Conservation (phyloP, 2,329 filamentous ascomycete species). For the Hypoxylon sp. region DNA sequence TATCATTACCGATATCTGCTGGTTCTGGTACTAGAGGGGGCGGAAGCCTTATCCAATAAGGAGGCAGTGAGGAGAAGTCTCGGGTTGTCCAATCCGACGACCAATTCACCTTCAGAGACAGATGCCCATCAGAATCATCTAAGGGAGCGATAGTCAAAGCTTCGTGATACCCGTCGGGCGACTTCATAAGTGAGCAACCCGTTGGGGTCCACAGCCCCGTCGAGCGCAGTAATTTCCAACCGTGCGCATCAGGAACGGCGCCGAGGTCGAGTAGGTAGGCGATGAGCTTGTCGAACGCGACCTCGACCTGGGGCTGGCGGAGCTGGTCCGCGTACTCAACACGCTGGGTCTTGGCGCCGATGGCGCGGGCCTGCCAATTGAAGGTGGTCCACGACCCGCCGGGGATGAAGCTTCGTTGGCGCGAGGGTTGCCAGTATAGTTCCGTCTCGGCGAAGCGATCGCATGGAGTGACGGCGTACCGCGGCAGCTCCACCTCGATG, state of each 20-base stretch:
- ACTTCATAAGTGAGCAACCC: slow-evolving; percentile 69
- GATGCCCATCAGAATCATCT: slow-evolving; percentile 72
- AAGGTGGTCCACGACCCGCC: slow-evolving; percentile 76
- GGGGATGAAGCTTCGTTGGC: slow-evolving; percentile 66
- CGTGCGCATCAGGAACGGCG: slow-evolving; percentile 71
- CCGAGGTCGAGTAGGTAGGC: slow-evolving; percentile 75
- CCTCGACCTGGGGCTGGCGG: slow-evolving; percentile 67
- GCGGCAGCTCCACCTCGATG: slow-evolving; percentile 76
- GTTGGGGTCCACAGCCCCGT: slow-evolving; percentile 73
- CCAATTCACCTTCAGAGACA: slow-evolving; percentile 72
- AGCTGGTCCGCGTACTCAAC: slow-evolving; percentile 73
- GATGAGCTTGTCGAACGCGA: slow-evolving; percentile 71
- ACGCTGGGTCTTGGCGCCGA: slow-evolving; percentile 73
- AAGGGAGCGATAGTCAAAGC: slow-evolving; percentile 68
- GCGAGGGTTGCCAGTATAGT: slow-evolving; percentile 71
- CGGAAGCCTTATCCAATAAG: slow-evolving; percentile 71
- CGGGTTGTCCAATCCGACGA: slow-evolving; percentile 67
- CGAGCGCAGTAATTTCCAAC: slow-evolving; percentile 69
- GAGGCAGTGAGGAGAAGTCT: slow-evolving; percentile 67
- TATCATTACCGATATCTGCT: neutral
- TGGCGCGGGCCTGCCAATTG: slow-evolving; percentile 74
- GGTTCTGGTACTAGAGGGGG: slow-evolving; percentile 47
- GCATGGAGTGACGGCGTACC: slow-evolving; percentile 73
- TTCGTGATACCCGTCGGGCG: slow-evolving; percentile 64
- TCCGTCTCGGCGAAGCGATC: slow-evolving; percentile 67